Conservation (phyloP, 257 asterid genomes). For the Agastache rugosa region DNA sequence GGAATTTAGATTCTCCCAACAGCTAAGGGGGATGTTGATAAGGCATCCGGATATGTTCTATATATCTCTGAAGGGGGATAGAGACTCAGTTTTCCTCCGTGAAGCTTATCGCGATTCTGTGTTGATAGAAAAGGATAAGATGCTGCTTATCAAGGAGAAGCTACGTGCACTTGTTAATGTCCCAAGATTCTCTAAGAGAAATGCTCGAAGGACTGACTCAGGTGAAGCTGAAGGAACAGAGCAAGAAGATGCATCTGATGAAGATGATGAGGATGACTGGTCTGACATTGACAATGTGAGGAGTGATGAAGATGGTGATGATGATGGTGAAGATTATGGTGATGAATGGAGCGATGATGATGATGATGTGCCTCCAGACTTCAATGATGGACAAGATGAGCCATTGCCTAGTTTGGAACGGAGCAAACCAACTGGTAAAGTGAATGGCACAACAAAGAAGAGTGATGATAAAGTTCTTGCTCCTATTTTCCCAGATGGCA, state of each 20-base stretch:
- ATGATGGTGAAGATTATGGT: slow-evolving; percentile 49
- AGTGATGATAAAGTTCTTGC: slow-evolving; percentile 52
- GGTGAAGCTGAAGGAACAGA: slow-evolving; percentile 49
- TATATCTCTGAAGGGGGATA: slow-evolving; percentile 88
- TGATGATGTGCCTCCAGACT: slow-evolving; percentile 80
- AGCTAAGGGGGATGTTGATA: slow-evolving; percentile 93
- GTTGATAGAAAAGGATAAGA: slow-evolving; percentile 74
- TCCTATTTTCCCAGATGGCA: slow-evolving; percentile 89
- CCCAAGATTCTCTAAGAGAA: slow-evolving; percentile 60
- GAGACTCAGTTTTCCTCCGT: slow-evolving; percentile 95
- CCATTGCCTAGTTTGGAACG: slow-evolving; percentile 46
- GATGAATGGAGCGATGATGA: slow-evolving; percentile 73
- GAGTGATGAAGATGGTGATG: slow-evolving; percentile 58
- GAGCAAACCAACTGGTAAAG: slow-evolving; percentile 45
- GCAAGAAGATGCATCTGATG: slow-evolving; percentile 47
- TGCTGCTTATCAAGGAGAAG: slow-evolving; percentile 95
- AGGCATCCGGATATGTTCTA: slow-evolving; percentile 99
- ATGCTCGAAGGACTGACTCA: slow-evolving; percentile 37
- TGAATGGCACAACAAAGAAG: slow-evolving; percentile 49
- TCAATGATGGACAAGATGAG: slow-evolving; percentile 56
- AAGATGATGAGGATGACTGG: slow-evolving; percentile 69
- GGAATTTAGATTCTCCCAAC: slow-evolving; percentile 95
- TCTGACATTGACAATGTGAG: slow-evolving; percentile 65
- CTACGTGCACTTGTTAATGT: slow-evolving; percentile 84
- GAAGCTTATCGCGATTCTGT: slow-evolving; percentile 95